Evolutionary conservation across 805 yeast genomes (phyloP), one percentile per base, ranked within the genome.

Genomic region (Candida koratica): DNA sequence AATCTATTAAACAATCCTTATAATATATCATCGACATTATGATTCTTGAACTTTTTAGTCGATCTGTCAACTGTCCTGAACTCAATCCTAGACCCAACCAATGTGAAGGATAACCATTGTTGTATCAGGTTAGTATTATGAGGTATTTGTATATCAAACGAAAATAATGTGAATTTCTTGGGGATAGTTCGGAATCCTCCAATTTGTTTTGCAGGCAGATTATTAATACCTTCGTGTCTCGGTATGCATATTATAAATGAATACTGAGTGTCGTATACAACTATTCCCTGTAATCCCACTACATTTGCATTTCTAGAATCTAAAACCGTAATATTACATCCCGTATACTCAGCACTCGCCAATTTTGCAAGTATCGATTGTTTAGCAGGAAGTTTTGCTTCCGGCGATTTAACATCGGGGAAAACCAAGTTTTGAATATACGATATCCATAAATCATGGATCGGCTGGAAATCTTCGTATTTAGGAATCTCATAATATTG

Each of bases 181-280:
- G 80, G 80, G 11, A 89, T 55, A 42, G 81, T 60, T 46, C 77
- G 71, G 24, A 86, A 40, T 4, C 88, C 88, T 17, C 90, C 93
- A 3, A 79, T 53, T 37, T 41, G 44, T 30, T 54, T 58, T 17
- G 64, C 44, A 37, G 58, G 50, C 5, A 58, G 41, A 32, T 53
- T 32, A 34, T 54, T 53, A 4, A 25, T 28, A n/a, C 28, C 33
- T 17, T 55, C 57, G 7, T 50, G 49, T 29, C 72, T 52, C 3
- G 72, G 72, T 1, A 79, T 71, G 9, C 79, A 78, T 31, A 87
- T 50, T 2, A 85, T 70, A 51, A 85, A 81, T 41, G 74, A 72
- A 45, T 78, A 77, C 53, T 83, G 87, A 6, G 90, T 73, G 53
- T 88, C 97, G 83, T 93, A 84, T 2, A 85, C 61, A 2, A 88